phyloP scores from a whole-genome alignment of 345 rosid species.

The Citrus maxima region DNA sequence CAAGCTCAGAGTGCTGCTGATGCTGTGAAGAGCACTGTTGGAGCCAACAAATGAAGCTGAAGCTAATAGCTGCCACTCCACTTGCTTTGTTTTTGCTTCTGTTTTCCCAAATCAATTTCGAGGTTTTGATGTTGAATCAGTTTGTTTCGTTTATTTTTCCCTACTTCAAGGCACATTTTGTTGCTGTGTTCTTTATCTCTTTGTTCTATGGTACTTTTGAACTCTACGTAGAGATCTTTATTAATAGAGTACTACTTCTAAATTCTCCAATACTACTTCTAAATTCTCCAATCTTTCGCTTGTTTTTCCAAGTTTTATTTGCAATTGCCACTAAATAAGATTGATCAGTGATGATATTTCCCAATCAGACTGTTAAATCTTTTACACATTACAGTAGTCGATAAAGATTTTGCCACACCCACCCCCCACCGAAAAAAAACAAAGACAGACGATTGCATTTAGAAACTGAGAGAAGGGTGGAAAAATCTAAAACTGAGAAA shows the following conservation, averaged over 20 bases:
- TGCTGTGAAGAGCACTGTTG: constrained; percentile 24
- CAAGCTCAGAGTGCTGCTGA: constrained; percentile 34
- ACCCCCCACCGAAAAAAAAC: too few relatives aligned
- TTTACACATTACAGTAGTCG: not conserved
- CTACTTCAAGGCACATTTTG: not conserved
- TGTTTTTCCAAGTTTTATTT: too few relatives aligned
- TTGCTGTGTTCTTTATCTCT: not conserved
- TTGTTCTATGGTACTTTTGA: not conserved
- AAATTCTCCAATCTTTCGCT: not conserved
- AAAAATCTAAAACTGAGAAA: too few relatives aligned
- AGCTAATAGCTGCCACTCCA: not conserved
- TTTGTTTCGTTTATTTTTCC: not conserved
- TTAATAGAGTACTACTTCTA: not conserved
- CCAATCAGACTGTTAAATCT: not conserved
- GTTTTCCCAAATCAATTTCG: not conserved
- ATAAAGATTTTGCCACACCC: too few relatives aligned
- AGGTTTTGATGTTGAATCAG: not conserved
- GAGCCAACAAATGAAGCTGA: constrained; percentile 21
- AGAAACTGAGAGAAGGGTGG: not conserved
- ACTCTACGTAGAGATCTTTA: not conserved
- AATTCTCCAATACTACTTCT: not conserved
- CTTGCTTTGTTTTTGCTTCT: not conserved
- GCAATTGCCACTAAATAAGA: too few relatives aligned
- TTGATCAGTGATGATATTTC: too few relatives aligned
- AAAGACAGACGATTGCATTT: not conserved